Evolutionary conservation across 768 basidiomycete genomes (phyloP), one percentile per base, ranked within the genome.

Genomic region (Panaeolus cyanescens): DNA sequence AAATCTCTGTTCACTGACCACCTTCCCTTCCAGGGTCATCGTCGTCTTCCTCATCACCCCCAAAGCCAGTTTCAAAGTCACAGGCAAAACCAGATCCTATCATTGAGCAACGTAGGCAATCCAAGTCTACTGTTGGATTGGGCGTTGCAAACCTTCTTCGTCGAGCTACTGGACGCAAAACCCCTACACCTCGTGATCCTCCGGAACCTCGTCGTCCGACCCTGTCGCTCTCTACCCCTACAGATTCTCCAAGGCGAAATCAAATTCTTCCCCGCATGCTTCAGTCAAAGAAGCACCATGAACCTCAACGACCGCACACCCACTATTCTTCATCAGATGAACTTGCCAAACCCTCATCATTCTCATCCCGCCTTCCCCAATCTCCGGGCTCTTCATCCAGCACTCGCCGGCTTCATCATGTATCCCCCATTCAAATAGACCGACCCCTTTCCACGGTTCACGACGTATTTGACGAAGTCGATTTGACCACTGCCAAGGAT

Each of bases 401-500:
- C 32, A 32, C 60, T 45, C 54, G 56, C 15, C 40, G 42, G 39
- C 32, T 20, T 57, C 55, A 28, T 32, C 58, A 33, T 55, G 59
- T 45, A 15, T 62, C 69, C 64, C 55, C 67, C 62, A 36, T 69
- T 59, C 62, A 70, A 64, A 65, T 74, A 62, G 63, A 61, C 34
- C 57, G 58, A 37, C 57, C 63, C 59, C 62, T 69, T 32, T 67
- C 73, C 32, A 65, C 60, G 28, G 71, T 65, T 54, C 72, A 72
- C 62, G 73, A 76, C 62, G 71, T 83, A 59, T 80, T 83, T 60
- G 85, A 85, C 64, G 87, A 87, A 59, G 82, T 82, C 3, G 78
- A 79, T 30, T 77, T 85, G 55, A 77, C 78, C 58, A 83, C 85
- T 17, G 73, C 83, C 54, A 80, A 79, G 58, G 83, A 86, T 36